A percentile compares a stretch with the other conserved stretches of the same genome.
phyloP scores from a whole-genome alignment of 2,329 filamentous ascomycete genomes.

The Penicillium palitans region DNA sequence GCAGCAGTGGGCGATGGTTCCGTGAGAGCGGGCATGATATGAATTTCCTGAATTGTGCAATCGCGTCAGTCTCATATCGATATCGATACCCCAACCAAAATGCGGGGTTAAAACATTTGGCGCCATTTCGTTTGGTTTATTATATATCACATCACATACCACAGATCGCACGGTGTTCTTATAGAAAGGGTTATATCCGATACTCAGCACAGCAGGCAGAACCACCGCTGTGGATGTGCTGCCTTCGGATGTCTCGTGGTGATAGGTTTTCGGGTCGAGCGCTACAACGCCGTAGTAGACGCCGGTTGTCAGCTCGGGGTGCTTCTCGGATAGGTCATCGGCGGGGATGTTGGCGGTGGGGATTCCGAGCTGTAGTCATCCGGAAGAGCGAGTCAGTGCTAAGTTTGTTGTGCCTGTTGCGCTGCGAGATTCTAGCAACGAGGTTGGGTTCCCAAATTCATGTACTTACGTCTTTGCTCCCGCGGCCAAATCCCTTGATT shows the following conservation, averaged over 20 bases:
- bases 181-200: conserved; percentile 98
- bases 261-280: conserved; percentile 53
- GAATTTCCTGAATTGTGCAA: conserved; percentile 63
- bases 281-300: conserved; percentile 94
- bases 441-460: background rate
- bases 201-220: conserved; percentile 87
- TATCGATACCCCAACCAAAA: background rate
- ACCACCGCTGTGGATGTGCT: conserved; percentile 43
- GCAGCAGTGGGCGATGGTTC: conserved; percentile 37
- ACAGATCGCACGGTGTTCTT: conserved; percentile 84
- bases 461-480: conserved; percentile 75
- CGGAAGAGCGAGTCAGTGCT: conserved; percentile 2
- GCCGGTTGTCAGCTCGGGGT: conserved; percentile 66
- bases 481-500: conserved; percentile 89
- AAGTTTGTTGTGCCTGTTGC: background rate
- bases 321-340: conserved; percentile 61
- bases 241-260: conserved; percentile 21
- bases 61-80: background rate
- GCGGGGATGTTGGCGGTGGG: conserved; percentile 87
- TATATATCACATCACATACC: conserved; percentile 42
- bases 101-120: background rate
- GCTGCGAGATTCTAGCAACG: background rate
- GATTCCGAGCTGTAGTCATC: conserved; percentile 71
- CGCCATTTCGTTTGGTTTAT: background rate
- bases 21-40: conserved; percentile 75